Evolutionary conservation across 176 grass and related monocot genomes (phyloP).

Genomic region (Phoenix dactylifera): DNA sequence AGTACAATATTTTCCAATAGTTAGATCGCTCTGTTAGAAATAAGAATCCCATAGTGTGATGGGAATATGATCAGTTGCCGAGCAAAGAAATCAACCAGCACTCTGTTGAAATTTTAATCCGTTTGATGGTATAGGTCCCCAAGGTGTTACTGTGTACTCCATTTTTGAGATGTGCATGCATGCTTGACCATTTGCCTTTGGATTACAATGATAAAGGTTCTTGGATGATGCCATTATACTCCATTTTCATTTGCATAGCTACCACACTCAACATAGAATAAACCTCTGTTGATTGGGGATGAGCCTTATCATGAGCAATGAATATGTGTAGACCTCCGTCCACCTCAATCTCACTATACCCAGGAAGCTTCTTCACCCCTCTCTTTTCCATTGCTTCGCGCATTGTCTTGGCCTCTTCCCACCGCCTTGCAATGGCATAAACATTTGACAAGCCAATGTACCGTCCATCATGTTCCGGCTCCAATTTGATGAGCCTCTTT

Average conservation of each 20-base stretch:
- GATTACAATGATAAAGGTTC: neutral
- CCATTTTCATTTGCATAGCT: slow-evolving; percentile 47
- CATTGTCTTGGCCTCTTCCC: slow-evolving; percentile 51
- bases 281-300: slow-evolving; percentile 30
- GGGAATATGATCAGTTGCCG: too few species aligned
- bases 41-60: too few species aligned
- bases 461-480: slow-evolving; percentile 56
- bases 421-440: slow-evolving; percentile 40
- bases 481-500: slow-evolving; percentile 51
- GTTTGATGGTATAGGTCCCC: too few species aligned
- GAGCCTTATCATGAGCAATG: slow-evolving; percentile 44
- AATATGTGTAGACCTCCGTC: slow-evolving; percentile 27
- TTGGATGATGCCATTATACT: slow-evolving; percentile 13
- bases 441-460: slow-evolving; percentile 69
- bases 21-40: too few species aligned
- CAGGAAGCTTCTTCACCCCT: slow-evolving; percentile 46
- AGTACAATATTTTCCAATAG: too few species aligned
- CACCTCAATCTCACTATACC: slow-evolving; percentile 65
- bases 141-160: too few species aligned
- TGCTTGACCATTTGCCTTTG: too few species aligned
- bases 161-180: too few species aligned
- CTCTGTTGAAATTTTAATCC: too few species aligned
- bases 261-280: slow-evolving; percentile 45
- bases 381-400: slow-evolving; percentile 53
- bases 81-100: too few species aligned